Evolutionary conservation across 495 filamentous ascomycete genomes (phyloP), one percentile per base, ranked within the genome.

Genomic region (Hyphodiscus hymeniophilus): DNA sequence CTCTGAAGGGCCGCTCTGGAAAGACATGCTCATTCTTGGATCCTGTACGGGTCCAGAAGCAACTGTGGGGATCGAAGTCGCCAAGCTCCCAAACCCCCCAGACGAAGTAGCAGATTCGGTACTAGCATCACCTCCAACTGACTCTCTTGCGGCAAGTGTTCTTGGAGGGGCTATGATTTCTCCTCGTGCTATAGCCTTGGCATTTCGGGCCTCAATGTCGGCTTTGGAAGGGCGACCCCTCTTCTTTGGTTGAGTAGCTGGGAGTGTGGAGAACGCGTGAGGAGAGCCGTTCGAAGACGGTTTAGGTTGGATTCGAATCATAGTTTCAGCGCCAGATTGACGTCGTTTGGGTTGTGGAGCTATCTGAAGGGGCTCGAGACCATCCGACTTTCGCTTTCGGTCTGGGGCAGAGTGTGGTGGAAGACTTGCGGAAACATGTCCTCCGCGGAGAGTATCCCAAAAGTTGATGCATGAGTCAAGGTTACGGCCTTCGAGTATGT

Each of bases 201-300:
- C 64, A 50, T 71, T 72, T 44, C 71, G 66, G 17, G 68, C 65
- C 49, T 79, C 74, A 3, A 67, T 61, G 45, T 79, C 77, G 41
- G 68, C 71, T 59, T 80, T 80, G 52, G 69, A 76, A 41, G 77
- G 77, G 11, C 77, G 70, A 13, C 77, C 77, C 35, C 81, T 70
- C 48, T 74, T 77, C 68, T 82, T 82, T 45, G 73, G 72, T 30
- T 69, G 70, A 11, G 42, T 36, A 7, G 20, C 22, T 40, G 45
- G 45, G n/a, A 26, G 11, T 16, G 47, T 43, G n/a, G 36, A 13
- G 7, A 55, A 50, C 5, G 48, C 21, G 16, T 23, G 18, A 7
- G 51, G 51, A 24, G 57, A 56, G 16, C 46, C 52, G 38, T 57
- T 55, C 13, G 54, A 50, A 8, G 54, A 16, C 17, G 52, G 52